These are phyloP conservation scores for Gossypium gossypioides DNA, from an alignment of 441 rosid species.

Conservation along the genomic window DNA sequence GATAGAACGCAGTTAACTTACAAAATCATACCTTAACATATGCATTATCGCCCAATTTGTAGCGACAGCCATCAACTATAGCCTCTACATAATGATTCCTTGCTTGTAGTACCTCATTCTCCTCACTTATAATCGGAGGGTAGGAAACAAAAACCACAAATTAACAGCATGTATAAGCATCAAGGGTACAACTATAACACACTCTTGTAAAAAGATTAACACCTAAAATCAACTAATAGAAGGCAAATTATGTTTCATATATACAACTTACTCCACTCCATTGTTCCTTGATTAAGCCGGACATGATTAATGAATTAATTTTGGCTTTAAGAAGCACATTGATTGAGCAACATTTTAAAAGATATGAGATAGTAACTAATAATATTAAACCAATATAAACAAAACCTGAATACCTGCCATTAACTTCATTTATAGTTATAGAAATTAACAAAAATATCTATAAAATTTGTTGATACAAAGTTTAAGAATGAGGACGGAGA, in stretches of 20 bases:
- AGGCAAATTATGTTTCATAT: not conserved
- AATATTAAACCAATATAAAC: not conserved
- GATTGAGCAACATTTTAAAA: not conserved
- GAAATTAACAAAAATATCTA: not conserved
- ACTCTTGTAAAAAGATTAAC: not conserved
- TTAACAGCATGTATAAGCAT: not conserved
- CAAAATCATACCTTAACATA: conserved; percentile 3
- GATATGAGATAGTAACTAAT: not conserved
- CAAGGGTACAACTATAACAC: not conserved
- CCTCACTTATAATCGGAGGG: not conserved
- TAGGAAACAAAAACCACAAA: not conserved
- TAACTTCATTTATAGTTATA: not conserved
- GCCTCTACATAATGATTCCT: not conserved
- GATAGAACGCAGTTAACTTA: not conserved
- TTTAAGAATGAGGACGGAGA: no score
- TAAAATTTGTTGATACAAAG: no score
- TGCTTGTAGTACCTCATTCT: not conserved
- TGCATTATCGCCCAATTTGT: conserved; percentile 3
- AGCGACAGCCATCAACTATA: not conserved
- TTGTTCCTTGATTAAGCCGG: not conserved
- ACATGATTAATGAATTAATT: not conserved
- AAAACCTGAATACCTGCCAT: not conserved
- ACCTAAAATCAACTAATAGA: not conserved
- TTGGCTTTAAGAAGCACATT: not conserved
- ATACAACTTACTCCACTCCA: not conserved